phyloP scores from a whole-genome alignment of 768 basidiomycete species.

The Phaffia australis region DNA sequence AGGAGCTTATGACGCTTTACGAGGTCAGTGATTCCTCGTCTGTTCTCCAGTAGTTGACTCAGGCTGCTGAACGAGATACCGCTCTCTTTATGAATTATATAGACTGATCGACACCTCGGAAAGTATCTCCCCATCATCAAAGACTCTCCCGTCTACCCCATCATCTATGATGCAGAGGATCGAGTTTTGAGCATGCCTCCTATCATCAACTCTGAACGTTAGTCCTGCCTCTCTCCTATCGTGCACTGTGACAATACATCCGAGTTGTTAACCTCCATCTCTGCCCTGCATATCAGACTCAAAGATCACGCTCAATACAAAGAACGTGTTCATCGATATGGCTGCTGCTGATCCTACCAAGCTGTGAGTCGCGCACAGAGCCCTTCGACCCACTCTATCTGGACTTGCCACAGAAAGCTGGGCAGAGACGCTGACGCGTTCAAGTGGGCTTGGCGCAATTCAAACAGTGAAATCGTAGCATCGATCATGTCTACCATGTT shows the following conservation, averaged over 20 bases:
- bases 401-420: background rate
- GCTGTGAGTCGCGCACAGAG: slow-evolving; percentile 40
- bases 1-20: slow-evolving; percentile 84
- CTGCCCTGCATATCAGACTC: slow-evolving; percentile 45
- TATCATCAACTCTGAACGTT: slow-evolving; percentile 87
- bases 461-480: slow-evolving; percentile 60
- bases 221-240: background rate
- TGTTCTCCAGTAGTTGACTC: background rate
- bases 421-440: background rate
- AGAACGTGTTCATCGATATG: slow-evolving; percentile 90
- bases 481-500: slow-evolving; percentile 98
- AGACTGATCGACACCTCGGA: slow-evolving; percentile 86
- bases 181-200: slow-evolving; percentile 92
- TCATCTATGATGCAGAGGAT: slow-evolving; percentile 86
- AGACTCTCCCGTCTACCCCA: slow-evolving; percentile 90
- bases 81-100: slow-evolving; percentile 1
- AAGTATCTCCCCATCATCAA: slow-evolving; percentile 85
- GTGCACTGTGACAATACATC: background rate
- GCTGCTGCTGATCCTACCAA: slow-evolving; percentile 96
- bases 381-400: too few species aligned
- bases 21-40: slow-evolving; percentile 51
- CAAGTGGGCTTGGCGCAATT: background rate
- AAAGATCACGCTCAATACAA: slow-evolving; percentile 88
- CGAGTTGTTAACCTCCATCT: background rate
- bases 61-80: background rate